These are phyloP conservation scores for Blastocystis sp. DNA, from an alignment of 352 stramenopile species.

Conservation along the genomic window DNA sequence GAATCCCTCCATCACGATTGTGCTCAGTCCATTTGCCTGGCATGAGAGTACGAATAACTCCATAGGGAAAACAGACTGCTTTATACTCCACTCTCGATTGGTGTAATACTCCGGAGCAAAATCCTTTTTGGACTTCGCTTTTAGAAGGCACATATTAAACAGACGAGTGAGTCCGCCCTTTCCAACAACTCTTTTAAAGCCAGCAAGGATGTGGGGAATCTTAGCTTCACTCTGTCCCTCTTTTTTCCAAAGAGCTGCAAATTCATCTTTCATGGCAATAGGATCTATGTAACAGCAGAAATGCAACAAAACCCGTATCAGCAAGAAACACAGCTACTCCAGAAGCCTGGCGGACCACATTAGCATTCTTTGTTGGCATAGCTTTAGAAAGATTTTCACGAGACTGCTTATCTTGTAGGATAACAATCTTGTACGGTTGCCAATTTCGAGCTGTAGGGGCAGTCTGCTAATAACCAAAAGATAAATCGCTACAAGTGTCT, in stretches of 20 bases:
- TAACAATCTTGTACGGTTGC: constrained; percentile 63
- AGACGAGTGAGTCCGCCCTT: not conserved
- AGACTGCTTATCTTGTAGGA: not conserved
- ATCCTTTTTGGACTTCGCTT: not conserved
- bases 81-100: constrained; percentile 56
- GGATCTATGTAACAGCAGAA: not conserved
- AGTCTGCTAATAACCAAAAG: not conserved
- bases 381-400: not conserved
- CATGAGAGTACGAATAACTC: constrained; percentile 31
- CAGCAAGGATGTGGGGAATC: not conserved
- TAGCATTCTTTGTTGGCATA: constrained; percentile 28
- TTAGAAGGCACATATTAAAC: not conserved
- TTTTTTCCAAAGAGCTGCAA: not conserved
- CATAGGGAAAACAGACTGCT: constrained; percentile 44
- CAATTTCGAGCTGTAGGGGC: constrained; percentile 54
- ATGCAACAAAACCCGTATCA: not conserved
- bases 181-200: not conserved
- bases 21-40: constrained; percentile 24
- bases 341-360: constrained; percentile 33
- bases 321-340: constrained; percentile 43
- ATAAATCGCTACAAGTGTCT: not conserved
- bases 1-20: constrained; percentile 48
- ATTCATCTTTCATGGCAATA: not conserved
- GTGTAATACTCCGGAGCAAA: constrained; percentile 41
- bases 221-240: not conserved